phyloP scores from a whole-genome alignment of 2,329 filamentous ascomycete species.

The Sphaerulina vaccinii region DNA sequence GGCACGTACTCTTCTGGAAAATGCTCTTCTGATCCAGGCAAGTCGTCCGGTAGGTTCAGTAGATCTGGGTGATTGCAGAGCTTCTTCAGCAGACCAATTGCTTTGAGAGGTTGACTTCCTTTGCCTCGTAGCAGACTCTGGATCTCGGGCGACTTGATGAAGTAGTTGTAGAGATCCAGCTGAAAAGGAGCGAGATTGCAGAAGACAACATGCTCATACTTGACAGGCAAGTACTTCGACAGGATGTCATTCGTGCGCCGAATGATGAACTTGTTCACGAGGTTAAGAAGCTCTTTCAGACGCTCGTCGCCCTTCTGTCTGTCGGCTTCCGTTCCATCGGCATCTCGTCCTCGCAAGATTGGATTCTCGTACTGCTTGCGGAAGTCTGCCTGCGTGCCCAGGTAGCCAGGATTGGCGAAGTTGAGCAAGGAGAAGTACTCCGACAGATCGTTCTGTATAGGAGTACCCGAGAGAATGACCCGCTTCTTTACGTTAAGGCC shows the following conservation, averaged over 20 bases:
- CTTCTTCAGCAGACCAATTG: slow-evolving; percentile 95
- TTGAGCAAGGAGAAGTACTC: slow-evolving; percentile 96
- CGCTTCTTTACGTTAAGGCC: slow-evolving; percentile 84
- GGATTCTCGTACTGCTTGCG: slow-evolving; percentile 91
- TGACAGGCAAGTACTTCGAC: slow-evolving; percentile 95
- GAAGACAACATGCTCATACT: slow-evolving; percentile 99
- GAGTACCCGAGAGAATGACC: slow-evolving; percentile 93
- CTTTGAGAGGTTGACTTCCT: slow-evolving; percentile 92
- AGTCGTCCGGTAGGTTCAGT: slow-evolving; percentile 74
- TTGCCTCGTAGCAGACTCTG: slow-evolving; percentile 88
- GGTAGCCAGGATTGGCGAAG: slow-evolving; percentile 90
- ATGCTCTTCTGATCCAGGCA: slow-evolving; percentile 79
- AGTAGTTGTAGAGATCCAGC: slow-evolving; percentile 90
- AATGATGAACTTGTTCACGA: slow-evolving; percentile 99
- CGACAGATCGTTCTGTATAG: slow-evolving; percentile 97
- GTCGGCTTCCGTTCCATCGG: slow-evolving; percentile 80
- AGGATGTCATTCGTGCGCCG: slow-evolving; percentile 95
- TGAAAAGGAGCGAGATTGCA: slow-evolving; percentile 94
- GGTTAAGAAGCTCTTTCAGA: slow-evolving; percentile 71
- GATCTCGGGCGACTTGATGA: slow-evolving; percentile 93
- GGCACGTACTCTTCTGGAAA: slow-evolving; percentile 86
- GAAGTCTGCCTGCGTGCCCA: slow-evolving; percentile 87
- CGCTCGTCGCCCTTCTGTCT: slow-evolving; percentile 80
- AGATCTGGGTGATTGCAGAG: slow-evolving; percentile 97
- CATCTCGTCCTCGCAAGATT: slow-evolving; percentile 87